Conservation (phyloP, 768 basidiomycete species). For the Cystofilobasidium capitatum region DNA sequence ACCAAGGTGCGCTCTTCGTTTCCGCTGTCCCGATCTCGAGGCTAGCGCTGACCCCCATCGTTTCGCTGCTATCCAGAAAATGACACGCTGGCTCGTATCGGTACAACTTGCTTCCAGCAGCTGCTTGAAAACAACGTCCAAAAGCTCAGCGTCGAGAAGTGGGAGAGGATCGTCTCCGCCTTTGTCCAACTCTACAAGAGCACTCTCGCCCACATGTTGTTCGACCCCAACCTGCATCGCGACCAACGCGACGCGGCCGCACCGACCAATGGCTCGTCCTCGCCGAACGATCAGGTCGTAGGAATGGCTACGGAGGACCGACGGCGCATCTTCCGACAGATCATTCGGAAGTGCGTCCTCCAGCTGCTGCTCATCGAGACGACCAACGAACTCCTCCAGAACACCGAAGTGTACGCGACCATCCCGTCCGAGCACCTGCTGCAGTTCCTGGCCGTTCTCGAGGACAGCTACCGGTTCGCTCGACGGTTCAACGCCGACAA, state of each 20-base stretch:
- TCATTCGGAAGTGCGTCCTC: slow-evolving; percentile 98
- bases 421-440: slow-evolving; percentile 91
- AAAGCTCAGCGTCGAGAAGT: slow-evolving; percentile 67
- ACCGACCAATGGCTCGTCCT: background rate
- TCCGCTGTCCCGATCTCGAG: background rate
- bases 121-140: slow-evolving; percentile 83
- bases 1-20: slow-evolving; percentile 62
- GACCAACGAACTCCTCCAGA: slow-evolving; percentile 87
- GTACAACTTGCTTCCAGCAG: slow-evolving; percentile 94
- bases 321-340: slow-evolving; percentile 86
- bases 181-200: slow-evolving; percentile 96
- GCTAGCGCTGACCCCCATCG: slow-evolving; percentile 18
- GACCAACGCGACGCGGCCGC: too few species aligned
- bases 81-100: slow-evolving; percentile 92
- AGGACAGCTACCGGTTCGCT: slow-evolving; percentile 96
- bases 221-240: slow-evolving; percentile 80
- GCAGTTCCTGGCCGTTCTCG: slow-evolving; percentile 85
- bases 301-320: slow-evolving; percentile 47
- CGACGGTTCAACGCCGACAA: slow-evolving; percentile 97
- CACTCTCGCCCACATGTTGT: slow-evolving; percentile 92
- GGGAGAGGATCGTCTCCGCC: slow-evolving; percentile 84
- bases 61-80: slow-evolving; percentile 56
- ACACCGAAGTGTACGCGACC: slow-evolving; percentile 77
- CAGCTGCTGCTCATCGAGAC: slow-evolving; percentile 94
- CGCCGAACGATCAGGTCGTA: slow-evolving; percentile 12